phyloP scores from a whole-genome alignment of 495 filamentous ascomycete species.

The Daldinia childiae region DNA sequence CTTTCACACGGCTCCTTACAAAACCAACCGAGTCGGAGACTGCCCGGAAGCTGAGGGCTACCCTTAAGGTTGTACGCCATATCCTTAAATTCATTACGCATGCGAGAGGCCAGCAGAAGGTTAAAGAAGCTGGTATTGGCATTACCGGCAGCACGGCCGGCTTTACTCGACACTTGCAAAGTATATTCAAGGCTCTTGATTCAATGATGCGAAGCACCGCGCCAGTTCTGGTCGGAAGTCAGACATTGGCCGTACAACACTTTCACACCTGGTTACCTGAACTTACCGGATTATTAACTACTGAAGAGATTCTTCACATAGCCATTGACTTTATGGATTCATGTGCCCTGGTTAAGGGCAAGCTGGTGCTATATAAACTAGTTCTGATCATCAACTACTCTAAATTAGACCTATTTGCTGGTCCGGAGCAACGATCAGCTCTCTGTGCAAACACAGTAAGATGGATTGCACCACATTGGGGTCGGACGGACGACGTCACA shows the following conservation, averaged over 20 bases:
- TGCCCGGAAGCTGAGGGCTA: slow-evolving; percentile 84
- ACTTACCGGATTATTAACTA: slow-evolving; percentile 75
- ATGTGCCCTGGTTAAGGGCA: slow-evolving; percentile 86
- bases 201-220: slow-evolving; percentile 86
- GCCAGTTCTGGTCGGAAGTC: slow-evolving; percentile 87
- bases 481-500: slow-evolving; percentile 72
- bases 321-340: slow-evolving; percentile 94
- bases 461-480: slow-evolving; percentile 97
- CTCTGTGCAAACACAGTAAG: slow-evolving; percentile 82
- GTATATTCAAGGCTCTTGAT: slow-evolving; percentile 90
- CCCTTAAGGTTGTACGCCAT: slow-evolving; percentile 93
- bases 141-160: slow-evolving; percentile 78
- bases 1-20: slow-evolving; percentile 81
- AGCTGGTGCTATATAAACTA: slow-evolving; percentile 93
- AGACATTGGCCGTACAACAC: slow-evolving; percentile 94
- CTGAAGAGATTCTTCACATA: slow-evolving; percentile 88
- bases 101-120: slow-evolving; percentile 84
- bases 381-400: slow-evolving; percentile 91
- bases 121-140: slow-evolving; percentile 88
- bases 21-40: slow-evolving; percentile 81
- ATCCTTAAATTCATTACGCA: slow-evolving; percentile 95
- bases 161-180: slow-evolving; percentile 84
- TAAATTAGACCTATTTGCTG: slow-evolving; percentile 78
- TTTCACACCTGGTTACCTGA: slow-evolving; percentile 97
- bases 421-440: slow-evolving; percentile 74